These are phyloP conservation scores for Actinomortierella wolfii DNA, from an alignment of 371 early-diverging fungal species.

Conservation along the genomic window DNA sequence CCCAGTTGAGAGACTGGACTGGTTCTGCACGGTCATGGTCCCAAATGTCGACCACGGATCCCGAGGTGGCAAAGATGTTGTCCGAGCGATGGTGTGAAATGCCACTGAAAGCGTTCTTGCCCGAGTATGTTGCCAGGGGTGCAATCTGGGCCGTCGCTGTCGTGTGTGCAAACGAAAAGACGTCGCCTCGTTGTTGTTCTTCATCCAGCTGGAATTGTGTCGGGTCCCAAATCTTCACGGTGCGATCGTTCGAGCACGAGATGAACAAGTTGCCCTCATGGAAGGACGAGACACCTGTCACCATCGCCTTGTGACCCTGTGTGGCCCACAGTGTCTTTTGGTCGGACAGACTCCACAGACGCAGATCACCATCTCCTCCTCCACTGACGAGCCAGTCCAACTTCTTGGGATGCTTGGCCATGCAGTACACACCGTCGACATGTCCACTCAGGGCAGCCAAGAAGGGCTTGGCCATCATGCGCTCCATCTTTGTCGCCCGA, in stretches of 20 bases:
- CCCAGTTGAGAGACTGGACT: conserved; percentile 85
- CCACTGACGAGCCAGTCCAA: conserved; percentile 86
- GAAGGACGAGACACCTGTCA: conserved; percentile 77
- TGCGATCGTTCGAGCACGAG: conserved; percentile 89
- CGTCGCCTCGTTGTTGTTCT: not conserved
- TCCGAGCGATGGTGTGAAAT: conserved; percentile 84
- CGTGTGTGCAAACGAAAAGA: conserved; percentile 13
- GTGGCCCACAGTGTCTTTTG: conserved; percentile 76
- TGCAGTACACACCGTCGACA: conserved; percentile 95
- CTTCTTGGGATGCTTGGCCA: conserved; percentile 90
- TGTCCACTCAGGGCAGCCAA: conserved; percentile 90
- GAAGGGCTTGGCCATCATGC: conserved; percentile 99
- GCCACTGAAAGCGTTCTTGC: conserved; percentile 80
- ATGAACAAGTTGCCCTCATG: conserved; percentile 71
- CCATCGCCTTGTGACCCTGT: conserved; percentile 81
- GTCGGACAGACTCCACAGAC: conserved; percentile 82
- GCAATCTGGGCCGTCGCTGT: conserved; percentile 24
- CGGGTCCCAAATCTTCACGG: conserved; percentile 86
- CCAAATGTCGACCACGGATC: conserved; percentile 89
- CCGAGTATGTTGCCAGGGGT: conserved; percentile 75
- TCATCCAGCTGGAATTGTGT: conserved; percentile 15
- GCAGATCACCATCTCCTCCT: conserved; percentile 93
- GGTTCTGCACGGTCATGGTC: conserved; percentile 90
- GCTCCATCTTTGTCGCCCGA: conserved; percentile 94
- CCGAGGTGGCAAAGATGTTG: conserved; percentile 87